Base-by-base conservation (phyloP, 257 asterid genomes). In the Penstemon barbatus region DNA sequence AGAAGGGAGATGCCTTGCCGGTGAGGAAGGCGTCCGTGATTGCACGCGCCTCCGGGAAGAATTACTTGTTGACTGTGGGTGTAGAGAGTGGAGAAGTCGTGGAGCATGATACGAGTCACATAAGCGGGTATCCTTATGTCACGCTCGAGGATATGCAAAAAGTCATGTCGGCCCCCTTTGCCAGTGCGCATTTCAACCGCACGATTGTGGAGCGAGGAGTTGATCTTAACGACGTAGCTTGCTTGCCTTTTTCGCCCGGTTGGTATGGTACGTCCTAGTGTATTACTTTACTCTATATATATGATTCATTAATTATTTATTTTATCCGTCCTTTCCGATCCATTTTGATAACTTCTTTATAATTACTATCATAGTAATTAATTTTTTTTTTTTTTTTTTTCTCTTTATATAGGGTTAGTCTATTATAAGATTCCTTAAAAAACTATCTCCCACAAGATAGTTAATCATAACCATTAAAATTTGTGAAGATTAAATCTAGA, bases 191-290 rank as follows among this genome's bases (percentile, higher is more conserved):
- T 55, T 86, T 91, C 82, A 91, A 89, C 70, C 83, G 81, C 0
- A 69, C 91, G 37, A 69, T 89, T 2, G 11, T n/a, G 0, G 86
- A 76, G 4, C 69, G 96, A 19, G 97, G 95, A 3, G 85, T 89
- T 19, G 83, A 83, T 43, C 70, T 69, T 1, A 45, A 61, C 0
- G 70, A 85, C 6, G 80, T 87, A 15, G 78, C 79, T 55, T 91
- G 96, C 79, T 8, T 85, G 68, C 87, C 97, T 0, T 88, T 86
- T 18, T 85, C 97, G 0, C 82, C 92, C 0, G 96, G 97, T 0
- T 88, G 96, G 97, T 91, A 77, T 15, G 97, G 90, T 82, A 65
- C 8, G 74, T 15, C 18, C 18, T 15, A 15, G 18, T 15, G 18
- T 15, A 15, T 15, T 0, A 15, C 18, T 15, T 15, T 0, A 15